Conservation (phyloP, 352 stramenopile species). For the Thraustochytrium striatum region DNA sequence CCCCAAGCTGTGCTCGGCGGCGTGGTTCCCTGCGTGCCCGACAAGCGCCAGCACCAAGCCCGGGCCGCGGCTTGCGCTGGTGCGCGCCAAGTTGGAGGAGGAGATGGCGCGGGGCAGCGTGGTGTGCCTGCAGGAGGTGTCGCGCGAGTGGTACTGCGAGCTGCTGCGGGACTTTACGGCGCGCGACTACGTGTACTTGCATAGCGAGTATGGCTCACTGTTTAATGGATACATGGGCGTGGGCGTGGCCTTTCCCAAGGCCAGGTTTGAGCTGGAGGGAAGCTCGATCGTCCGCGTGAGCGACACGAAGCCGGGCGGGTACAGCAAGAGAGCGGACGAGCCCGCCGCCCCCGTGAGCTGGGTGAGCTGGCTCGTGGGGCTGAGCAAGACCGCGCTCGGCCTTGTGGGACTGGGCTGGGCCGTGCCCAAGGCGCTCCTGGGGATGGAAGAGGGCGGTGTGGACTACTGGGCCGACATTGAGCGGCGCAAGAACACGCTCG, state of each 20-base stretch:
- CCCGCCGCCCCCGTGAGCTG: neutral
- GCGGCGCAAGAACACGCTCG: conserved; percentile 64
- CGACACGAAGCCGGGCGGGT: conserved; percentile 54
- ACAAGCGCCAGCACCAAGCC: neutral
- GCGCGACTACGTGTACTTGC: conserved; percentile 65
- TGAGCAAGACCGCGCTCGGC: neutral
- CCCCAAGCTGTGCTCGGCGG: conserved; percentile 20
- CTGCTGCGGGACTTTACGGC: conserved; percentile 60
- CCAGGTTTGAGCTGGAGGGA: conserved; percentile 60
- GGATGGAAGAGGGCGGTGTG: neutral
- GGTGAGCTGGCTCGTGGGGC: neutral
- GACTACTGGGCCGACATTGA: conserved; percentile 63
- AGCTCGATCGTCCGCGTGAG: conserved; percentile 51
- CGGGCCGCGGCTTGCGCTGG: neutral
- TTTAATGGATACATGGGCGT: conserved; percentile 83
- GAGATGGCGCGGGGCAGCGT: conserved; percentile 53
- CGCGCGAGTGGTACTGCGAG: conserved; percentile 60
- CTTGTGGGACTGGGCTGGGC: neutral
- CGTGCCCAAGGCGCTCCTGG: neutral
- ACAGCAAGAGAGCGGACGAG: neutral
- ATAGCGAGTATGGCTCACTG: conserved; percentile 65
- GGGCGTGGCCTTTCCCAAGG: conserved; percentile 62
- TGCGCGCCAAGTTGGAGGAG: neutral
- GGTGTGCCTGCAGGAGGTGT: conserved; percentile 76
- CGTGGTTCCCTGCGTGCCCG: conserved; percentile 8